phyloP scores from a whole-genome alignment of 2,329 filamentous ascomycete species.

The Alternaria hordeiaustralica region DNA sequence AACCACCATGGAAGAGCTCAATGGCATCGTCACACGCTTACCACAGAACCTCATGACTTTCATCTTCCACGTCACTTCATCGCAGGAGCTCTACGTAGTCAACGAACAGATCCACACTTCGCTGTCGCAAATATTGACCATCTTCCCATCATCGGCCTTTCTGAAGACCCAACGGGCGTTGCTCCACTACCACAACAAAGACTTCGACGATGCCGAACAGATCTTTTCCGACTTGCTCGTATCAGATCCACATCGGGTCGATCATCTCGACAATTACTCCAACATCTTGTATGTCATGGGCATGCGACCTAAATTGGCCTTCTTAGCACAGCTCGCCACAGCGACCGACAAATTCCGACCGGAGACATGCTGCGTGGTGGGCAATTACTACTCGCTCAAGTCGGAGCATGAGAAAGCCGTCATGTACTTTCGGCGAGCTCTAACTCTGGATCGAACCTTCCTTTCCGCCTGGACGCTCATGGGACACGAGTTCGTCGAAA shows the following conservation, averaged over 20 bases:
- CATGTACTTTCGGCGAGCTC: constrained; percentile 92
- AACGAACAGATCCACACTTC: constrained; percentile 75
- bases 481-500: constrained; percentile 98
- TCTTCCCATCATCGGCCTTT: constrained; percentile 89
- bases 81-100: constrained; percentile 89
- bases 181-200: constrained; percentile 88
- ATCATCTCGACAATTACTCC: constrained; percentile 93
- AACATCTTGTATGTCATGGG: constrained; percentile 97
- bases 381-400: constrained; percentile 94
- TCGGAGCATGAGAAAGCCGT: constrained; percentile 98
- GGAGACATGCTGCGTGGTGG: constrained; percentile 94
- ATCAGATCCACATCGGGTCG: constrained; percentile 74
- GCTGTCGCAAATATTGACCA: constrained; percentile 76
- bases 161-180: constrained; percentile 88
- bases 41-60: constrained; percentile 91
- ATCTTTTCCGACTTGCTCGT: constrained; percentile 73
- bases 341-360: constrained; percentile 94
- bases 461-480: constrained; percentile 97
- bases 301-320: constrained; percentile 85
- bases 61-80: constrained; percentile 91
- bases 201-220: constrained; percentile 68
- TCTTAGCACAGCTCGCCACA: constrained; percentile 88
- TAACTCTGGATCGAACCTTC: constrained; percentile 88
- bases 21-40: constrained; percentile 72
- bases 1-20: constrained; percentile 81